Evolutionary conservation across 331 rosid species (phyloP), one percentile per base, ranked within the genome.

Genomic region (Phaseolus coccineus): DNA sequence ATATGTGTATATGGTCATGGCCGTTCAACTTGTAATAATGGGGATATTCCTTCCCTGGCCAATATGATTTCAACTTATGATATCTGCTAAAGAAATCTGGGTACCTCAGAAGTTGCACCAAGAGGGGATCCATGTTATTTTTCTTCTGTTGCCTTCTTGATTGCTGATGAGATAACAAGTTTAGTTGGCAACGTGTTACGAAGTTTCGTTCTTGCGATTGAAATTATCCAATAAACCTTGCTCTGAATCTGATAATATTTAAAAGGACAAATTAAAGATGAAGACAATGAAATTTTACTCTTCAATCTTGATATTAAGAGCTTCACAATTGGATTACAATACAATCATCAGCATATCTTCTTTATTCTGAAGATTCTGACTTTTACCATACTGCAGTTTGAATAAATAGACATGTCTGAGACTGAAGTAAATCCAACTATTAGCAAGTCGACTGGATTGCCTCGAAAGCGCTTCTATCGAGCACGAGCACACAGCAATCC

Each of bases 401-500:
- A 71, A 71, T 77, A 71, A 74, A 70, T 37, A 78, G 74, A 80
- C 69, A 94, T 91, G 97, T 82, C 84, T 78, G 96, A 80, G 71
- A 80, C 83, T 12, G 84, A 83, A 75, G 83, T 83, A 25, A 90
- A 90, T 78, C 81, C 96, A 40, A 90, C 90, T 3, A 13, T 80
- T 76, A 87, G 91, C 87, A 95, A 90, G 90, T 89, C 97, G 48
- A 95, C 96, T 37, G 98, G 96, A 69, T 87, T 93, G 78, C 99
- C 97, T 39, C 91, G 97, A n/a, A 95, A 95, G 91, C 94, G 99
- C 51, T 95, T 95, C 90, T 93, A 93, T 81, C 87, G 99, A 24
- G 98, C 96, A 80, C 85, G 98, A 79, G 99, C 99, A 0, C 98
- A 93, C 85, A 93, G 96, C 89, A 91, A 93, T 87, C 98, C 99